phyloP scores from a whole-genome alignment of 495 filamentous ascomycete genomes.

The Hypoxylon lienhwacheense region DNA sequence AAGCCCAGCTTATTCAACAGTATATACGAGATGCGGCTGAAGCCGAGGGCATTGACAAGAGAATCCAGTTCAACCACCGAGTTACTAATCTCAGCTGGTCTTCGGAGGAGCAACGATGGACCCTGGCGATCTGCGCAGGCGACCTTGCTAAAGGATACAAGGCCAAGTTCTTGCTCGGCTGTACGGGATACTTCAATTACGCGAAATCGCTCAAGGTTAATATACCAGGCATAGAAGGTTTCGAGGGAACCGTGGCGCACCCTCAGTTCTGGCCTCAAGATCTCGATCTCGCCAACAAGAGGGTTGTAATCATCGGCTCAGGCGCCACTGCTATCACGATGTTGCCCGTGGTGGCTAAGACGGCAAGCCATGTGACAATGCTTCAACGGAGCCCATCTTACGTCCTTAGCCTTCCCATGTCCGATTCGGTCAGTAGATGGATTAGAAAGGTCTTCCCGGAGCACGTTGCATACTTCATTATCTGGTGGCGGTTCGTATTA shows the following conservation, averaged over 20 bases:
- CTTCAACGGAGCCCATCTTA: conserved; percentile 61
- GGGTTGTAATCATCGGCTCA: conserved; percentile 57
- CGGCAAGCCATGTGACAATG: conserved; percentile 56
- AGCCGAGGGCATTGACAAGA: conserved; percentile 64
- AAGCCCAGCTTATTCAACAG: conserved; percentile 57
- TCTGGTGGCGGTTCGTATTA: conserved; percentile 43
- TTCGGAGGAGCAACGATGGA: conserved; percentile 62
- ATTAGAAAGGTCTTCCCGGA: conserved; percentile 13
- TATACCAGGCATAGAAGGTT: conserved; percentile 62
- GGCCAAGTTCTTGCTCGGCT: conserved; percentile 60
- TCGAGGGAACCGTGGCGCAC: conserved; percentile 58
- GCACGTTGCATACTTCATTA: conserved; percentile 19
- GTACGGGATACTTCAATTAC: conserved; percentile 72
- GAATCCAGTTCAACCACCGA: conserved; percentile 63
- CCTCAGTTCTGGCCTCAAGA: conserved; percentile 65
- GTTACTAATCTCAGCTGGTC: conserved; percentile 61
- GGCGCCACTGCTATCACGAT: conserved; percentile 62
- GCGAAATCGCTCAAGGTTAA: conserved; percentile 54
- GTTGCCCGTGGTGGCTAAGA: conserved; percentile 53
- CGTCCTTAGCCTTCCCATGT: conserved; percentile 55
- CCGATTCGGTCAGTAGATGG: conserved; percentile 8
- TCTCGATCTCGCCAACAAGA: conserved; percentile 54
- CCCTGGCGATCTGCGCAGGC: conserved; percentile 50
- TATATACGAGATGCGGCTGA: conserved; percentile 66
- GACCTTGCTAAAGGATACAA: conserved; percentile 49